These are phyloP conservation scores for Neocucurbitaria cava DNA, from an alignment of 2,329 filamentous ascomycete species.

Conservation along the genomic window DNA sequence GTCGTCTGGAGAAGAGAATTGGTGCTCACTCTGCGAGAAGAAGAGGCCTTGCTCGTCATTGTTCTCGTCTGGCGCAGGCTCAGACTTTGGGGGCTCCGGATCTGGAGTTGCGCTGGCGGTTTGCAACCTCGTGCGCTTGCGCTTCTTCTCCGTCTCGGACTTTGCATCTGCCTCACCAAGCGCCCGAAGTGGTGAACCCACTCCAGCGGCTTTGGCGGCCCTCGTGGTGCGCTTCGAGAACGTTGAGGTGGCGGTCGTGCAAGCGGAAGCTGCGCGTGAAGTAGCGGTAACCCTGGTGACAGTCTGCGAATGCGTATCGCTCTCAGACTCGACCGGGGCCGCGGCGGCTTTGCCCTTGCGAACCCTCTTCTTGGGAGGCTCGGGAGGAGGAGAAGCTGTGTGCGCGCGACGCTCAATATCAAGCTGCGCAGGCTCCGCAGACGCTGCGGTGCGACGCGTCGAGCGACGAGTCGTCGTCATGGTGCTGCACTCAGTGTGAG, in stretches of 20 bases:
- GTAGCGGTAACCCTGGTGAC: constrained; percentile 11
- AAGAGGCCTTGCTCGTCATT: constrained; percentile 25
- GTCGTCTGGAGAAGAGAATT: constrained; percentile 6
- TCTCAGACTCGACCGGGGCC: constrained; percentile 12
- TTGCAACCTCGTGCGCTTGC: constrained; percentile 9
- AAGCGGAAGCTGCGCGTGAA: constrained; percentile 17
- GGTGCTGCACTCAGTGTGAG: constrained; percentile 20
- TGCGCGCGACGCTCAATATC: constrained; percentile 5
- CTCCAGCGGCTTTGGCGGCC: constrained; percentile 15
- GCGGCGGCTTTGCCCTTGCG: constrained; percentile 17
- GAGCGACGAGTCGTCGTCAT: constrained; percentile 14
- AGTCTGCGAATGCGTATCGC: constrained; percentile 12
- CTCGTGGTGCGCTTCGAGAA: constrained; percentile 18
- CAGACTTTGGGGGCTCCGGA: constrained; percentile 7
- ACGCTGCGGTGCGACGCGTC: constrained; percentile 25
- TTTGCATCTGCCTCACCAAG: constrained; percentile 12
- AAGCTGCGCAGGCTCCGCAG: constrained; percentile 15
- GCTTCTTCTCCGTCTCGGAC: constrained; percentile 10
- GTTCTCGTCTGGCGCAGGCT: constrained; percentile 16
- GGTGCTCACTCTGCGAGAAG: constrained; percentile 28
- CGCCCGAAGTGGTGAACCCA: constrained; percentile 24
- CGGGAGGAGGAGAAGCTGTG: constrained; percentile 10
- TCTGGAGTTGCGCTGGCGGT: constrained; percentile 12
- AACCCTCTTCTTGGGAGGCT: constrained; percentile 15
- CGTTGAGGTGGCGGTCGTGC: constrained; percentile 10